phyloP scores from a whole-genome alignment of 2,329 filamentous ascomycete species.

The Fusarium sp. region DNA sequence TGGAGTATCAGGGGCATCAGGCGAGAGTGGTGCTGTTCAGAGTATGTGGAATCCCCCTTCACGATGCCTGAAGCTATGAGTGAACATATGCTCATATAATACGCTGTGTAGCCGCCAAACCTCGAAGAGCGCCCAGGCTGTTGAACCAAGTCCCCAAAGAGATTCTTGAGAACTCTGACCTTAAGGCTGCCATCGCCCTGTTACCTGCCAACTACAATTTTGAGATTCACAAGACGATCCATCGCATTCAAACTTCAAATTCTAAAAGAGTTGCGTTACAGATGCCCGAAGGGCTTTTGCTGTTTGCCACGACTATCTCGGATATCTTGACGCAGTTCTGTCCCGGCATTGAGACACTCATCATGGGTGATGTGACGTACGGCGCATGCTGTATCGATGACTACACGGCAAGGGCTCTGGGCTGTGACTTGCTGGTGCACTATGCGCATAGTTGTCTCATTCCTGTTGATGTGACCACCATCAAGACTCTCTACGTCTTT shows the following conservation, averaged over 20 bases:
- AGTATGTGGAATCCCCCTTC: conserved; percentile 60
- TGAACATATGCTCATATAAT: conserved; percentile 27
- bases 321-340: conserved; percentile 97
- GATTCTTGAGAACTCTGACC: conserved; percentile 85
- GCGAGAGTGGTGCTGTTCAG: conserved; percentile 55
- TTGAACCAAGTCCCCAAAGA: conserved; percentile 91
- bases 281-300: conserved; percentile 92
- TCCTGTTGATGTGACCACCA: conserved; percentile 94
- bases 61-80: conserved; percentile 8
- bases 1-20: conserved; percentile 44
- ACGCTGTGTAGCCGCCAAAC: conserved; percentile 70
- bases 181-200: conserved; percentile 88
- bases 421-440: conserved; percentile 94
- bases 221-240: conserved; percentile 98
- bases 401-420: conserved; percentile 93
- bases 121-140: conserved; percentile 80
- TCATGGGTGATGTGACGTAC: conserved; percentile 99
- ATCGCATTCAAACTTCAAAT: conserved; percentile 84
- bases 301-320: conserved; percentile 97
- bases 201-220: conserved; percentile 98
- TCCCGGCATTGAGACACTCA: conserved; percentile 88
- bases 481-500: conserved; percentile 97
- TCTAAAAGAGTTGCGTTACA: conserved; percentile 92
- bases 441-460: conserved; percentile 98
- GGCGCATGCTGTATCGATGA: conserved; percentile 99